phyloP scores from a whole-genome alignment of 306 rosid genomes.

The Lathyrus aphaca region DNA sequence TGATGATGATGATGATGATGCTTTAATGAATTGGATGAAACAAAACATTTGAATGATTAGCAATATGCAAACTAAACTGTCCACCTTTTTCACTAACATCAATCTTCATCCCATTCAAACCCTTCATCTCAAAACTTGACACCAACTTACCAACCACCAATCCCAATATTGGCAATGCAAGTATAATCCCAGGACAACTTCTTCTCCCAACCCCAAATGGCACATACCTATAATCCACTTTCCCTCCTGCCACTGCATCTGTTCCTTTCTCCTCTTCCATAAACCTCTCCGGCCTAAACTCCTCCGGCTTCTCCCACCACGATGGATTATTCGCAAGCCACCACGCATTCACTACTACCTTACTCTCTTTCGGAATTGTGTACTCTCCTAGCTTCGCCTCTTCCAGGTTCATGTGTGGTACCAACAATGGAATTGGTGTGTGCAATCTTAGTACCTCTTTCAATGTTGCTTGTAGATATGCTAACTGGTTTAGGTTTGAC shows the following conservation, averaged over 20 bases:
- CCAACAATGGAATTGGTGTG: slow-evolving; percentile 75
- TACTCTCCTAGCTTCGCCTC: slow-evolving; percentile 74
- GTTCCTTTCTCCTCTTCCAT: slow-evolving; percentile 64
- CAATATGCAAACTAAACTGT: slow-evolving; percentile 76
- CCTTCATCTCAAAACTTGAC: slow-evolving; percentile 59
- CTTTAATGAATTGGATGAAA: slow-evolving; percentile 40
- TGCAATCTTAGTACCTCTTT: slow-evolving; percentile 79
- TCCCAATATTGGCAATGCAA: slow-evolving; percentile 82
- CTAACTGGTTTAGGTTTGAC: slow-evolving; percentile 63
- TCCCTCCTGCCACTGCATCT: slow-evolving; percentile 71
- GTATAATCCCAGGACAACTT: slow-evolving; percentile 85
- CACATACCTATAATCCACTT: slow-evolving; percentile 68
- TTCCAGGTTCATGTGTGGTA: slow-evolving; percentile 93
- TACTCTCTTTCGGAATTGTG: slow-evolving; percentile 72
- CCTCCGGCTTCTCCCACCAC: slow-evolving; percentile 77
- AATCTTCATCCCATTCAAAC: slow-evolving; percentile 51
- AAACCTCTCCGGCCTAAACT: slow-evolving; percentile 84
- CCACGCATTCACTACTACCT: slow-evolving; percentile 91
- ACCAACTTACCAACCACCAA: slow-evolving; percentile 66
- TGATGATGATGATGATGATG: not conserved
- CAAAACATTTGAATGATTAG: slow-evolving; percentile 64
- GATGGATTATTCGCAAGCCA: slow-evolving; percentile 81
- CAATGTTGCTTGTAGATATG: slow-evolving; percentile 74
- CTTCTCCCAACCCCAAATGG: slow-evolving; percentile 90
- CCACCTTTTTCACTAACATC: slow-evolving; percentile 83